phyloP scores from a whole-genome alignment of 2,329 filamentous ascomycete species.

The Tolypocladium capitatum region DNA sequence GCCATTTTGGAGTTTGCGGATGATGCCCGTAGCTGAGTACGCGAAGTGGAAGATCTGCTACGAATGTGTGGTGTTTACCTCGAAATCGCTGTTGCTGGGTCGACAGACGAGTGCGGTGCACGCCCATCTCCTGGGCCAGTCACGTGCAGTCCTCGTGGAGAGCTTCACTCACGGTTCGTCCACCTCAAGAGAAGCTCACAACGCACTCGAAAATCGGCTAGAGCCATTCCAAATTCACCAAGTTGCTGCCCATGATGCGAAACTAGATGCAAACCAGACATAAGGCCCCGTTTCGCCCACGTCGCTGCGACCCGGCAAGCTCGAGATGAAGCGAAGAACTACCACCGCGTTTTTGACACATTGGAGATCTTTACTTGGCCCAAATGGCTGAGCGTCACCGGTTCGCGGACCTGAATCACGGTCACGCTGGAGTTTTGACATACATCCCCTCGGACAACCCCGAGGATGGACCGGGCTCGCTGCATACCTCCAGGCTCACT shows the following conservation, averaged over 20 bases:
- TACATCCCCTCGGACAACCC: constrained; percentile 15
- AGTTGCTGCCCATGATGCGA: neutral
- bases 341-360: constrained; percentile 11
- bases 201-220: neutral
- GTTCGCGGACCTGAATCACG: constrained; percentile 18
- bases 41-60: neutral
- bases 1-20: constrained; percentile 27
- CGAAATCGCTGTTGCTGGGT: constrained; percentile 8
- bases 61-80: constrained; percentile 3
- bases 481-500: constrained; percentile 18
- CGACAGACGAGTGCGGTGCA: constrained; percentile 6
- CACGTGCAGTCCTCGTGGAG: constrained; percentile 7
- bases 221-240: neutral
- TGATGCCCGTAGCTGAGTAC: neutral
- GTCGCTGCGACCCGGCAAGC: neutral
- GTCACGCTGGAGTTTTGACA: constrained; percentile 19
- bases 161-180: neutral
- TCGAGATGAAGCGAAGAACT: constrained; percentile 21
- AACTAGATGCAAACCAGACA: neutral
- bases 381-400: constrained; percentile 24
- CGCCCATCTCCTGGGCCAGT: neutral
- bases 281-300: neutral
- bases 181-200: neutral
- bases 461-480: constrained; percentile 11
- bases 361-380: constrained; percentile 17